Percentiles rank a stretch among this genome's conserved stretches.
Conservation (phyloP, 495 filamentous ascomycete genomes). For the Gamarada debralockiae region DNA sequence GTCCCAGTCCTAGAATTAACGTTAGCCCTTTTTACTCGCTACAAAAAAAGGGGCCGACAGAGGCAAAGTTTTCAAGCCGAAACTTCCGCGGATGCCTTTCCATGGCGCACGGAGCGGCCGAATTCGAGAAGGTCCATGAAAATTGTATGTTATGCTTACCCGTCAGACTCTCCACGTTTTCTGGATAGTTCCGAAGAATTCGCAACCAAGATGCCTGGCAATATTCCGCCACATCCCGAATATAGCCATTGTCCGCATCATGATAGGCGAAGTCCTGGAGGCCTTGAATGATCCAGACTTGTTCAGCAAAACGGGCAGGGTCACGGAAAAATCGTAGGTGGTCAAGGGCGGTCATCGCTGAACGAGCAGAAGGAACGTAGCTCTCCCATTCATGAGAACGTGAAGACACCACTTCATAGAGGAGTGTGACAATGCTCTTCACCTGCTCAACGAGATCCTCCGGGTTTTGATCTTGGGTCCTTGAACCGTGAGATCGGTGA, state of each 20-base stretch:
- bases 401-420: slow-evolving; percentile 21
- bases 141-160: slow-evolving; percentile 26
- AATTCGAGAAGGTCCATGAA: background rate
- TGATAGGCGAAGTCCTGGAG: slow-evolving; percentile 45
- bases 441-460: slow-evolving; percentile 21
- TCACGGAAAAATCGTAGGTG: slow-evolving; percentile 33
- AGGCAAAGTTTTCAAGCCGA: background rate
- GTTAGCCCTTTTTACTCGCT: slow-evolving; percentile 8
- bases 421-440: slow-evolving; percentile 20
- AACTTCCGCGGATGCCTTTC: background rate
- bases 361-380: slow-evolving; percentile 28
- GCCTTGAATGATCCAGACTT: slow-evolving; percentile 39
- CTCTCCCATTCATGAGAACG: slow-evolving; percentile 27
- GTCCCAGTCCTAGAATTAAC: slow-evolving; percentile 36
- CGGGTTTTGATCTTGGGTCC: slow-evolving; percentile 2
- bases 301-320: slow-evolving; percentile 32
- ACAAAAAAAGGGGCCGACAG: background rate
- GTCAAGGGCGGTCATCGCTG: slow-evolving; percentile 33
- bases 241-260: slow-evolving; percentile 40
- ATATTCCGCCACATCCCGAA: slow-evolving; percentile 43
- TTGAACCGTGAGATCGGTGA: slow-evolving; percentile 9
- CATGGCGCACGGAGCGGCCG: background rate
- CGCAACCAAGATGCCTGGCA: slow-evolving; percentile 41
- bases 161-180: slow-evolving; percentile 37
- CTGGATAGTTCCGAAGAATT: slow-evolving; percentile 36